Base-by-base conservation (phyloP, 2,329 filamentous ascomycete genomes). In the Didymella pinodella region DNA sequence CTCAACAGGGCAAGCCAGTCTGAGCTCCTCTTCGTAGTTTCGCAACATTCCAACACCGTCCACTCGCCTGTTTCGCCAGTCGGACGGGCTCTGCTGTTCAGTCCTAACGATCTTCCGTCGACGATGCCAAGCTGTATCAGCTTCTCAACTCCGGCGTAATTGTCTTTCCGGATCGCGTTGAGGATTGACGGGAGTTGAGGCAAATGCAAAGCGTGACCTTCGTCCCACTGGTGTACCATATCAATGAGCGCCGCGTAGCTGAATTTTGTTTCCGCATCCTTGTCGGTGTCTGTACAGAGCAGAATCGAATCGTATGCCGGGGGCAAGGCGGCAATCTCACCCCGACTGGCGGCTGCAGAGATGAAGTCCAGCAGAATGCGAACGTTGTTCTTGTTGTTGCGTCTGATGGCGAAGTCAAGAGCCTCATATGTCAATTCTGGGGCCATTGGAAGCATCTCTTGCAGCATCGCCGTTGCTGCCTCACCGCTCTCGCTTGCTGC, bases 1-100 rank as follows among this genome's bases (percentile, higher is more conserved):
- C 64, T 58, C 54, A 68, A 44, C 11, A 68, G 43, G 16, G 64
- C 58, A 46, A 64, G 60, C 64, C 64, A 68, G 32, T 68, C 65
- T 22, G 56, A 46, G 52, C 62, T 66, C 44, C 62, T 58, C 20
- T 57, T 51, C 18, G 62, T 68, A n/a, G 48, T 61, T 36, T 66
- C 64, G 41, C 62, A 65, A 43, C 64, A 66, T 47, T 67, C 64
- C 7, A 68, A 32, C n/a, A 65, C 57, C 7, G 64, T 65, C 61
- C 66, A 65, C 29, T 57, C 38, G 2, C 58, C 61, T 12, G 55
- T 26, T 29, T 68, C 66, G 14, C 66, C 64, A 31, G 47, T 46
- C 3, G 63, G 58, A n/a, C 60, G 51, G 32, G 64, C 66, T 36
- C 57, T 68, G 29, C 61, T 65, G 31, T 68, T 68, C 46, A 68